Evolutionary conservation across 257 asterid genomes (phyloP), one percentile per base, ranked within the genome.

Genomic region (Apocynum venetum): DNA sequence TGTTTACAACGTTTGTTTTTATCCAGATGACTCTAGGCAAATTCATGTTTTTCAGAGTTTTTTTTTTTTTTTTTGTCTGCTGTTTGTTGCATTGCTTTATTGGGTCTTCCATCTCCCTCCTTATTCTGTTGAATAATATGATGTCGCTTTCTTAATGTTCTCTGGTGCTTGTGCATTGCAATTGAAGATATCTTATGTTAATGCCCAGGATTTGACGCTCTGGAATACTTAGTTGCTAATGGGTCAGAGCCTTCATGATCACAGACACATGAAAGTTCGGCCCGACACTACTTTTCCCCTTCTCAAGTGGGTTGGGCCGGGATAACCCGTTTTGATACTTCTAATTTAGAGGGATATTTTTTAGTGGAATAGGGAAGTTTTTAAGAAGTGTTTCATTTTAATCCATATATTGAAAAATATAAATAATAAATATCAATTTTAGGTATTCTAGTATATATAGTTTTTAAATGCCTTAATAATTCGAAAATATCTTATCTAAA

Each of bases 151-250:
- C 14, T 41, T 77, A 74, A 48, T 80, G 61, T 38, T 78, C 7
- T 20, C 69, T 60, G 52, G 61, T 72, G 35, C 14, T 56, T 8
- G 73, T 9, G 80, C 73, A 25, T 75, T 80, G 79, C 61, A 72
- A 68, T 61, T 77, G n/a, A 67, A 63, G 8, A 48, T 41, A 17
- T 65, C 52, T 41, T 14, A 80, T 69, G 68, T 72, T 79, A 65
- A 66, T 83, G 31, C 84, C 59, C 88, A 95, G 99, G 97, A 91
- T 71, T 85, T 93, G 88, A 89, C 91, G 96, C 93, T 68, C 80
- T 96, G 90, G 99, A 96, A 66, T 93, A 96, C 90, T 79, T 96
- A 90, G 97, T 96, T 63, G 99, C 96, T 74, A 85, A 90, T 84
- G 99, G 97, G 52, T 87, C 99, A 1, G 99, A 96, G 82, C 97